Base-by-base conservation (phyloP, 192 early-diverging fungal species). In the Coemansia sp. region DNA sequence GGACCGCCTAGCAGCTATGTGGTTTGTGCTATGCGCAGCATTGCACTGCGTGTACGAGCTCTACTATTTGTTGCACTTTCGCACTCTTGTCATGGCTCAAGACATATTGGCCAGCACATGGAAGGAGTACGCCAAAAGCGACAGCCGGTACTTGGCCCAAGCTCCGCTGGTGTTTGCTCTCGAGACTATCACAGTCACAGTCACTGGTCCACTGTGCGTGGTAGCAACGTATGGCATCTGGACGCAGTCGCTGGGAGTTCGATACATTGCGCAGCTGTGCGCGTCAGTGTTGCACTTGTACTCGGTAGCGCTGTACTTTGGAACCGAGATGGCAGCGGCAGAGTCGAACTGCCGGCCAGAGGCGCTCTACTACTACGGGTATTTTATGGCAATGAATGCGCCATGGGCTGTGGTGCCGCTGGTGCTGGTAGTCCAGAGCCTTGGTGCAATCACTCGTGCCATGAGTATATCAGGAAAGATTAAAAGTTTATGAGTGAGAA, bases 111-210 rank as follows among this genome's bases (percentile, higher is more conserved):
- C 82, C 14, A 76, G 83, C 16, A 48, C 89, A 60, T 90, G 88
- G 88, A 91, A 91, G 74, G 90, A 91, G 75, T 91, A 91, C 63
- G 88, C 87, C 9, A 70, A 79, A 65, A 84, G 82, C 66, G 90
- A 91, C 71, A 87, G 86, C 61, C 66, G 90, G 36, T 91, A 91
- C 68, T 74, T 91, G 73, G 69, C 75, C 5, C 62, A 65, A 20
- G 82, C 82, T 33, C 60, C 83, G 9, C 72, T 85, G 62, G 87
- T 91, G 1, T 70, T 70, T 33, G 65, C 80, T 31, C 86, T 89
- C 69, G 90, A 91, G 65, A 62, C 74, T 9, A 74, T 88, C 50
- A 91, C 90, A 21, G 86, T 83, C 18, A 23, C 62, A 20, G 56
- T 74, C 9, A 63, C 67, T 18, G 83, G 72, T 0, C 83, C 83